Evolutionary conservation across 495 filamentous ascomycete genomes (phyloP), one percentile per base, ranked within the genome.

Genomic region (Xanthoparmelia taractica): DNA sequence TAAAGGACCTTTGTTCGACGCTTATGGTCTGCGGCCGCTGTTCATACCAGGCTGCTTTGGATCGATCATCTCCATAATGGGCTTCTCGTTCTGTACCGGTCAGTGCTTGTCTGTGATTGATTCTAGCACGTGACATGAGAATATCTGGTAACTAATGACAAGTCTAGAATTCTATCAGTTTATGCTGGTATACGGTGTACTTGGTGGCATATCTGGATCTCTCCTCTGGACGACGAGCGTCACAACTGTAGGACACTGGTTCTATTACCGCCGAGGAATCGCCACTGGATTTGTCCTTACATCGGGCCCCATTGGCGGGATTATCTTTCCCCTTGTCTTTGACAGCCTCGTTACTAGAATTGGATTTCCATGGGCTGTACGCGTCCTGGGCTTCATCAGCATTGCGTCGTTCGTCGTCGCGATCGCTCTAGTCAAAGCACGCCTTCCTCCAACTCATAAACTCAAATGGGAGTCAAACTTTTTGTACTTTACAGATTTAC

Each of bases 111-210:
- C n/a, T n/a, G n/a, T n/a, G n/a, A n/a, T n/a, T n/a, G n/a, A n/a
- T n/a, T n/a, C n/a, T n/a, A n/a, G n/a, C n/a, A 41, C 38, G 34
- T 37, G 0, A n/a, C 33, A 54, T 40, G 33, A 56, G 37, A n/a
- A 56, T 52, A 6, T 23, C 27, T 57, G 72, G 60, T n/a, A 31
- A 38, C 67, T 72, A 34, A 67, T 65, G 29, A n/a, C 37, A 69
- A 20, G 63, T 70, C 65, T 74, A 17, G 64, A 85, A 69, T 89
- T 85, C 72, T 89, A 82, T 66, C 87, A 89, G 60, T 80, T 87
- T 71, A 65, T 88, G 17, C 72, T 88, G 7, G 73, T 78, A 15
- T 87, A 88, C 43, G 29, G 58, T 10, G n/a, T 72, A 25, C 67
- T 64, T 6, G 52, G 23, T 31, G 64, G 64, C 59, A 40, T 66